A percentile compares a stretch with the other conserved stretches of the same genome.
Conservation (phyloP, 2,329 filamentous ascomycete genomes). For the Dactylellina parvicollis region DNA sequence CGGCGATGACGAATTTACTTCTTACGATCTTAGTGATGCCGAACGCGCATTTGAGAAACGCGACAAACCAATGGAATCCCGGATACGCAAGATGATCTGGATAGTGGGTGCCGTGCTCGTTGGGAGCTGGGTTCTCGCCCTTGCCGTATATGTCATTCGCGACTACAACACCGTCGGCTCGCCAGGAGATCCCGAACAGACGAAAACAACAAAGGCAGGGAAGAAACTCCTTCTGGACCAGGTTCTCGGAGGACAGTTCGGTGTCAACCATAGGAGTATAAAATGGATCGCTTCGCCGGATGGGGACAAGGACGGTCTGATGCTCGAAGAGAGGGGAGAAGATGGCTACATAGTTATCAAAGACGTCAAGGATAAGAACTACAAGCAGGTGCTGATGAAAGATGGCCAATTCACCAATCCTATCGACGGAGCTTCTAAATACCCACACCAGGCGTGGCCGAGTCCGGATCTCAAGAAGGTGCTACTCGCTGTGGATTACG, state of each 20-base stretch:
- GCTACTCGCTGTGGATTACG: slow-evolving; percentile 76
- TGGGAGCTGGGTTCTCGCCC: slow-evolving; percentile 74
- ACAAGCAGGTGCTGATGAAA: slow-evolving; percentile 76
- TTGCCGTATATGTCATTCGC: slow-evolving; percentile 73
- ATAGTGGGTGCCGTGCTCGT: slow-evolving; percentile 71
- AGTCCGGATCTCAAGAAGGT: slow-evolving; percentile 88
- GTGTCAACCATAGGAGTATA: slow-evolving; percentile 71
- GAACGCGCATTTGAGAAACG: slow-evolving; percentile 61
- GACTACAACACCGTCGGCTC: slow-evolving; percentile 73
- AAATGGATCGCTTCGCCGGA: slow-evolving; percentile 79
- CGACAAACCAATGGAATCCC: slow-evolving; percentile 71
- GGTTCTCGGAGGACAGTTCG: slow-evolving; percentile 74
- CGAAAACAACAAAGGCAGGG: slow-evolving; percentile 63
- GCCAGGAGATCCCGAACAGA: slow-evolving; percentile 75
- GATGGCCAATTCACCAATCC: slow-evolving; percentile 66
- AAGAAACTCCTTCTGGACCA: slow-evolving; percentile 79
- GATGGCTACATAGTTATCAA: slow-evolving; percentile 80
- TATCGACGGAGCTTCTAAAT: slow-evolving; percentile 68
- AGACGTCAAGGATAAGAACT: slow-evolving; percentile 75
- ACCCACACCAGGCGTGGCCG: slow-evolving; percentile 74
- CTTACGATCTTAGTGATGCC: slow-evolving; percentile 67
- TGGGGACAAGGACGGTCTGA: slow-evolving; percentile 79
- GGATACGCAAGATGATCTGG: slow-evolving; percentile 71
- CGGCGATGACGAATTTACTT: slow-evolving; percentile 63
- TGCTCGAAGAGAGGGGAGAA: slow-evolving; percentile 75